Percentiles rank a stretch among this genome's conserved stretches.
Conservation (phyloP, 371 early-diverging fungal species). For the Lichtheimia corymbifera region DNA sequence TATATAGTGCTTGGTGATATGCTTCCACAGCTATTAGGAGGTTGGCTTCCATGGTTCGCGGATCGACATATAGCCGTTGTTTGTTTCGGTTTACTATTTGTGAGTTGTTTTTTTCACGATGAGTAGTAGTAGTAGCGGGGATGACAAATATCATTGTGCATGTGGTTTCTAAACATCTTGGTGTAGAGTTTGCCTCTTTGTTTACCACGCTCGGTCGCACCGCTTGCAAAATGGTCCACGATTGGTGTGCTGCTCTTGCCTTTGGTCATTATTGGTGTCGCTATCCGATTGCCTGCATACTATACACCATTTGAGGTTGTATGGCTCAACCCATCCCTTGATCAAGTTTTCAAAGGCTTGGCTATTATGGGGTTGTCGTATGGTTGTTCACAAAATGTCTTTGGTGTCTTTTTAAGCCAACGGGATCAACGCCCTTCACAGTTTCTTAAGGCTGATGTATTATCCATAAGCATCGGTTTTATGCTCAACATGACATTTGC, state of each 20-base stretch:
- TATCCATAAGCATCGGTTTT: constrained; percentile 43
- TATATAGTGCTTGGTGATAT: constrained; percentile 52
- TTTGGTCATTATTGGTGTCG: constrained; percentile 40
- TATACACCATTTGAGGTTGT: constrained; percentile 41
- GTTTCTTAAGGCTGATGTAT: constrained; percentile 40
- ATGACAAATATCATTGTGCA: not conserved
- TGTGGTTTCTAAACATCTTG: not conserved
- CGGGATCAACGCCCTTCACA: constrained; percentile 32
- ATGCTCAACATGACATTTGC: constrained; percentile 54
- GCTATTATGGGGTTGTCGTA: constrained; percentile 57
- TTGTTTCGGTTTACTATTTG: constrained; percentile 35
- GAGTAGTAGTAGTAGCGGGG: not conserved
- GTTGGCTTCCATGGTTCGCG: constrained; percentile 15
- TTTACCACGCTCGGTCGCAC: constrained; percentile 52
- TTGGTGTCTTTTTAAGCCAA: constrained; percentile 45
- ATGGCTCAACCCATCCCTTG: constrained; percentile 19
- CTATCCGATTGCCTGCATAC: constrained; percentile 49
- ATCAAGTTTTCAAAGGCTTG: constrained; percentile 34
- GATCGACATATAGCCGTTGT: constrained; percentile 37
- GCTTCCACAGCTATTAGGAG: constrained; percentile 39
- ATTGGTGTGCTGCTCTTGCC: constrained; percentile 46
- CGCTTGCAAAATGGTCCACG: constrained; percentile 48
- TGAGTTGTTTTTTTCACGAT: constrained; percentile 17
- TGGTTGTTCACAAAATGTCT: constrained; percentile 54
- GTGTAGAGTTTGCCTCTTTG: constrained; percentile 47